Conservation (phyloP, 1,284 basidiomycete genomes). For the Fomitiporia mediterranea region DNA sequence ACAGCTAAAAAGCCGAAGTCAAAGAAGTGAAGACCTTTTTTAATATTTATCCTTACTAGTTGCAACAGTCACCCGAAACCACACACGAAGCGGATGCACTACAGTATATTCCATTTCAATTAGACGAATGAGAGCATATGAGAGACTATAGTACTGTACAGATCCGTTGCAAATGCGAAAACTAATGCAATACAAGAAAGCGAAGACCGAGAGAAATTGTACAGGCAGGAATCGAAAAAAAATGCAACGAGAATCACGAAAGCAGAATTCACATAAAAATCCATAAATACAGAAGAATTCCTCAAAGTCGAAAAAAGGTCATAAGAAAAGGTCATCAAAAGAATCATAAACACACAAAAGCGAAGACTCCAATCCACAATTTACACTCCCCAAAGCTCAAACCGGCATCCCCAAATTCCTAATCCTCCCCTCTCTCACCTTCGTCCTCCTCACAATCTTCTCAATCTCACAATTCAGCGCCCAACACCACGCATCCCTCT, state of each 20-base stretch:
- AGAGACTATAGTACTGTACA: neutral
- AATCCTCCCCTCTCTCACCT: constrained; percentile 52
- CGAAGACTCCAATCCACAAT: neutral
- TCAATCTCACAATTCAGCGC: constrained; percentile 82
- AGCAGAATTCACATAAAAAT: neutral
- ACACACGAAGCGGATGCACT: neutral
- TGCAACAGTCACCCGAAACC: constrained; percentile 13
- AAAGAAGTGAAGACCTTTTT: constrained; percentile 46
- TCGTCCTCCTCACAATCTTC: constrained; percentile 55
- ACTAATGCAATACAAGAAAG: neutral
- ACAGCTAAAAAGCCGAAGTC: constrained; percentile 87
- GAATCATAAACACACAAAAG: neutral
- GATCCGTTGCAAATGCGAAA: neutral
- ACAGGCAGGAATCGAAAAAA: neutral
- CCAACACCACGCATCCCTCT: constrained; percentile 87
- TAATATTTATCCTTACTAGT: too few species aligned
- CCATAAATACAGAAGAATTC: neutral
- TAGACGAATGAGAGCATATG: neutral
- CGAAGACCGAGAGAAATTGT: too few species aligned
- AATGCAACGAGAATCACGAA: neutral
- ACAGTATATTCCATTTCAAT: neutral
- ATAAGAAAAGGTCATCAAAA: neutral
- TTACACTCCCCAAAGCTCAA: neutral
- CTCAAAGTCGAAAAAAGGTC: neutral
- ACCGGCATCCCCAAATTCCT: constrained; percentile 45